A percentile compares a stretch with the other conserved stretches of the same genome.
These are phyloP conservation scores for Venturiaceae sp. DNA, from an alignment of 2,329 filamentous ascomycete species.

Conservation along the genomic window DNA sequence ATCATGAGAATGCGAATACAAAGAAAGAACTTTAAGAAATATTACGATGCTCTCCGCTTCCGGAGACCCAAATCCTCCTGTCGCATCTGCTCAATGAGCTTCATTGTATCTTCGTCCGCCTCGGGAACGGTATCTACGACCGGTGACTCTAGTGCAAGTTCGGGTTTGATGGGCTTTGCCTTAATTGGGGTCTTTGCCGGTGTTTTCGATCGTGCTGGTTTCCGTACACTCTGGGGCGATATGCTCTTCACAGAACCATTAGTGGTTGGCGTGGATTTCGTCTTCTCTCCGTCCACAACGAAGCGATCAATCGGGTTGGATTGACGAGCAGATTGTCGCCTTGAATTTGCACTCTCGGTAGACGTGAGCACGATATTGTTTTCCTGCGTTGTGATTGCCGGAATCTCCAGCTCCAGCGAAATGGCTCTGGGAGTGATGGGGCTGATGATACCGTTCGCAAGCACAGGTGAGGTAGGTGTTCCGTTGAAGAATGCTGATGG, in stretches of 20 bases:
- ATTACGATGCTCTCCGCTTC: background rate
- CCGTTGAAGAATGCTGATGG: background rate
- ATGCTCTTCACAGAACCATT: background rate
- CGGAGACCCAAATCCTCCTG: constrained; percentile 2
- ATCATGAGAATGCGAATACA: background rate
- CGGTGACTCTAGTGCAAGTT: too few relatives aligned
- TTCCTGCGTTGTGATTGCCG: background rate
- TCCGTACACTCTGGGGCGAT: background rate
- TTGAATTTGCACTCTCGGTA: too few relatives aligned
- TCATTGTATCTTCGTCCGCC: background rate
- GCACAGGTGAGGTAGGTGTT: background rate
- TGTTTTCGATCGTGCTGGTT: background rate
- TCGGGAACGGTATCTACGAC: background rate
- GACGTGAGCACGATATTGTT: background rate
- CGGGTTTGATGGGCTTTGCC: too few relatives aligned
- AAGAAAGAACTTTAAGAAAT: background rate
- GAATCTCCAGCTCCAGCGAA: background rate
- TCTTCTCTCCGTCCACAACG: too few relatives aligned
- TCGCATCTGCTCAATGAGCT: constrained; percentile 4
- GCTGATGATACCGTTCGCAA: background rate
- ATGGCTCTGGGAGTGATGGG: background rate
- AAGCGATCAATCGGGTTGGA: too few relatives aligned
- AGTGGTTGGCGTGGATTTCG: background rate
- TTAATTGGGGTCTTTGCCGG: background rate
- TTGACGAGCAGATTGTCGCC: too few relatives aligned